Conservation (phyloP, 768 basidiomycete genomes). For the Termitomyces sp. region DNA sequence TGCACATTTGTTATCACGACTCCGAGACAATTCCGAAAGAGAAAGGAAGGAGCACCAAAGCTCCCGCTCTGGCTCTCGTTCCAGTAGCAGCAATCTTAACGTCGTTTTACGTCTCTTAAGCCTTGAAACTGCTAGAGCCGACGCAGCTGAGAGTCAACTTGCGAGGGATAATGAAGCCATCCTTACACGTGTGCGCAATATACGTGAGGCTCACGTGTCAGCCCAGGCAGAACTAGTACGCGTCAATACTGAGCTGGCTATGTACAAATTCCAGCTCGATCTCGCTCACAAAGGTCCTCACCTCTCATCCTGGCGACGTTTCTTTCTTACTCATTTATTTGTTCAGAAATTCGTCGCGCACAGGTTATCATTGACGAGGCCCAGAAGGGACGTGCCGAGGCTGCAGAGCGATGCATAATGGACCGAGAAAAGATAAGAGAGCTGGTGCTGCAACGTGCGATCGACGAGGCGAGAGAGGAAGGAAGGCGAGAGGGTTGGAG, state of each 20-base stretch:
- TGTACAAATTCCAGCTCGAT: slow-evolving; percentile 58
- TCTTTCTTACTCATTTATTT: background rate
- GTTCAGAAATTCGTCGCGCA: slow-evolving; percentile 47
- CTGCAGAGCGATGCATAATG: slow-evolving; percentile 41
- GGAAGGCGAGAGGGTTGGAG: slow-evolving; percentile 49
- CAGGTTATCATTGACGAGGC: slow-evolving; percentile 48
- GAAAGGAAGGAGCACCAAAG: background rate
- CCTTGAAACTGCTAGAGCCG: slow-evolving; percentile 34
- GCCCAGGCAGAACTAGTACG: slow-evolving; percentile 27
- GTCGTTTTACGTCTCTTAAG: slow-evolving; percentile 17
- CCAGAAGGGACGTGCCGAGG: slow-evolving; percentile 43
- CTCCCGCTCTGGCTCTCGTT: slow-evolving; percentile 5
- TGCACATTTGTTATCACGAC: background rate
- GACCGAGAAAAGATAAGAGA: slow-evolving; percentile 43
- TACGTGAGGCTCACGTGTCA: slow-evolving; percentile 25
- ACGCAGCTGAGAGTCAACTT: slow-evolving; percentile 31
- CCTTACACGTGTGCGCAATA: slow-evolving; percentile 26
- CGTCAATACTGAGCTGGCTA: slow-evolving; percentile 42
- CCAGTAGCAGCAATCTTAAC: background rate
- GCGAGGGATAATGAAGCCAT: slow-evolving; percentile 19
- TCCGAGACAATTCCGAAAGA: background rate
- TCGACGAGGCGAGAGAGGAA: slow-evolving; percentile 50
- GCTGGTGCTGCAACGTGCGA: slow-evolving; percentile 41
- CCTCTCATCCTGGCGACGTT: background rate
- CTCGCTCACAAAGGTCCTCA: slow-evolving; percentile 46